A percentile compares a stretch with the other conserved stretches of the same genome.
phyloP scores from a whole-genome alignment of 176 grass and related monocot species.

The Eleusine coracana region DNA sequence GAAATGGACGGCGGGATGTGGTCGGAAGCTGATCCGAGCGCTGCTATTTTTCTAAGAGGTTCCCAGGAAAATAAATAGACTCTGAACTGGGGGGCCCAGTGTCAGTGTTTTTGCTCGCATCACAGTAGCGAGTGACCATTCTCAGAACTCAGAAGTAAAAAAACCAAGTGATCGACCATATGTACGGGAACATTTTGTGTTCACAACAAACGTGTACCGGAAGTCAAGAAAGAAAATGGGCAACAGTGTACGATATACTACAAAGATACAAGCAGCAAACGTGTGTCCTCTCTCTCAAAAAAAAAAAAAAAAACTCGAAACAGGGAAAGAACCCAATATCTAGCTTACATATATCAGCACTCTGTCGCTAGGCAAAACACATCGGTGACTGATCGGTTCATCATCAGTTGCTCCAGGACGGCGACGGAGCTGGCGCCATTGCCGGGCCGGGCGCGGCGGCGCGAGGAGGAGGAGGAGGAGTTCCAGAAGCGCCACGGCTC shows the following conservation, averaged over 20 bases:
- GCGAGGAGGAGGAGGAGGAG: neutral
- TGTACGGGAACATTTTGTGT: too few species aligned
- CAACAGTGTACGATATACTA: too few species aligned
- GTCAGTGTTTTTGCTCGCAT: too few species aligned
- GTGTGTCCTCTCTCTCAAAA: too few species aligned
- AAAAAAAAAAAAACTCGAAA: neutral
- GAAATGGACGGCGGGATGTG: conserved; percentile 24
- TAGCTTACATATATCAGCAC: neutral
- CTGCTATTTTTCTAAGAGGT: neutral
- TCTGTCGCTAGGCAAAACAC: neutral
- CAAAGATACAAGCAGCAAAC: too few species aligned
- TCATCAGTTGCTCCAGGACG: neutral
- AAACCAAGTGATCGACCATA: too few species aligned
- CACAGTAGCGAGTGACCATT: too few species aligned
- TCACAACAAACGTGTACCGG: too few species aligned
- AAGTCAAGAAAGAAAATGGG: too few species aligned
- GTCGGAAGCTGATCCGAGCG: neutral
- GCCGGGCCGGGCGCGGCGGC: neutral
- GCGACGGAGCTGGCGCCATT: conserved; percentile 31
- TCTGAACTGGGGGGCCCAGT: too few species aligned
- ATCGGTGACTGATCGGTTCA: too few species aligned
- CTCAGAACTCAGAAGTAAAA: too few species aligned
- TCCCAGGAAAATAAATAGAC: neutral
- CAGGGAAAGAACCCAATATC: neutral
- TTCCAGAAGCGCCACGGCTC: neutral